A percentile compares a stretch with the other conserved stretches of the same genome.
Evolutionary conservation across 169 alveolate genomes (phyloP).

Genomic region (Eimeria tenella): DNA sequence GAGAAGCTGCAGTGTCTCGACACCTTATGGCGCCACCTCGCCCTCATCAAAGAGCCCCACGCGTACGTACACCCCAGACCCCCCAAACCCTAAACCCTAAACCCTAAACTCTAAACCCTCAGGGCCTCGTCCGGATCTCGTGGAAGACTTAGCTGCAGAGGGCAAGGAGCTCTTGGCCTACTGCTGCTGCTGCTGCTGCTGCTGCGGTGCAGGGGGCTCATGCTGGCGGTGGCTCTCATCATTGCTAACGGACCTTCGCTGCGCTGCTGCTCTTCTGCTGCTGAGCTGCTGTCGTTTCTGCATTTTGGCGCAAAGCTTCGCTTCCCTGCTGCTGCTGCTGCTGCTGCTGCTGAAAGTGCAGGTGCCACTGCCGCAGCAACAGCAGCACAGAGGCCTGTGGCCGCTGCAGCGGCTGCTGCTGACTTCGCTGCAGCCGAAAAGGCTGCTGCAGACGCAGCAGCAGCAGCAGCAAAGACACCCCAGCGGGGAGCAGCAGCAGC

Average conservation of each 20-base stretch:
- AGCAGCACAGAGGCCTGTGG: not conserved
- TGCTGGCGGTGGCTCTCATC: not conserved
- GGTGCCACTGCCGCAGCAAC: not conserved
- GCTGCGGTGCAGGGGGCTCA: not conserved
- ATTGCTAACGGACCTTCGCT: not conserved
- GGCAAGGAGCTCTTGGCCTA: not conserved
- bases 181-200: not conserved
- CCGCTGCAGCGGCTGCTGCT: not conserved
- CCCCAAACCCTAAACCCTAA: not conserved
- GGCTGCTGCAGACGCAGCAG: not conserved
- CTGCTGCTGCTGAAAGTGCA: not conserved
- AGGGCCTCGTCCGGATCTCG: not conserved
- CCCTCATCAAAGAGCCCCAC: conserved; percentile 6
- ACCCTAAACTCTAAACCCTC: not conserved
- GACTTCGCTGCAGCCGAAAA: not conserved
- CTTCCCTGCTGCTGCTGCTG: not conserved
- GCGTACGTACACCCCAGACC: not conserved
- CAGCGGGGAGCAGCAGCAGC: conserved; percentile 16
- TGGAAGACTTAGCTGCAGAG: not conserved
- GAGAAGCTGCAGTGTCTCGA: conserved; percentile 26
- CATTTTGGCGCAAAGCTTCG: not conserved
- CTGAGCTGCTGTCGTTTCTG: not conserved
- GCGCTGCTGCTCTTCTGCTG: conserved; percentile 33
- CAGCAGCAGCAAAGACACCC: not conserved
- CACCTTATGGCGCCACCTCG: conserved; percentile 20